phyloP scores from a whole-genome alignment of 495 filamentous ascomycete species.

The Bathelium albidoporum region DNA sequence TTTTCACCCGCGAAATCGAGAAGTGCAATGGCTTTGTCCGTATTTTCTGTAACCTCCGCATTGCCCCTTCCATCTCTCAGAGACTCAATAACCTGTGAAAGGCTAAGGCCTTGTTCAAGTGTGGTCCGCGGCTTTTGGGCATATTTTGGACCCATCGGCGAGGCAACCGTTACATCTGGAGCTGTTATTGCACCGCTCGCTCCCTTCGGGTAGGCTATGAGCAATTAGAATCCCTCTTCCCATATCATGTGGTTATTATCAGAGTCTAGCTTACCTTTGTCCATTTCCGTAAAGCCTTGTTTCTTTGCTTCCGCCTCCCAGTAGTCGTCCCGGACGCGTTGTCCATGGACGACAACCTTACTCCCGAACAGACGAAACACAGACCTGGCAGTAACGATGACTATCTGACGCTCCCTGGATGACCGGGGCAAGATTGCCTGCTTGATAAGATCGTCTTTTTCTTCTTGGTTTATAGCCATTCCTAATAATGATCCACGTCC shows the following conservation, averaged over 20 bases:
- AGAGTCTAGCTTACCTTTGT: neutral
- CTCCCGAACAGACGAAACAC: neutral
- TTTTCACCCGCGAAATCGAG: neutral
- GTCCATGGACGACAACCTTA: neutral
- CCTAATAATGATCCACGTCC: neutral
- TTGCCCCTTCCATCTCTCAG: neutral
- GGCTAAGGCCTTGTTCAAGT: neutral
- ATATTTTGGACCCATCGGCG: neutral
- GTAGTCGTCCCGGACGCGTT: neutral
- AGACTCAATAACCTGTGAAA: neutral
- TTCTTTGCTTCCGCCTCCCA: neutral
- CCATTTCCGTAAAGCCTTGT: neutral
- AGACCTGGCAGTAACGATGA: neutral
- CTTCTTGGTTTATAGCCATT: neutral
- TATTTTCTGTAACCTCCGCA: neutral
- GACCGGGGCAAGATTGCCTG: neutral
- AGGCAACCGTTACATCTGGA: neutral
- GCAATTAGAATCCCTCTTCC: neutral
- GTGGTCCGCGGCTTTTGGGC: neutral
- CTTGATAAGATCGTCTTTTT: neutral
- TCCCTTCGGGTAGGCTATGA: neutral
- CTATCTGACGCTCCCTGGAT: neutral
- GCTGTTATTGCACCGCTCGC: neutral
- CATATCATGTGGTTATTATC: neutral
- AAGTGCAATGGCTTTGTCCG: neutral